A percentile compares a stretch with the other conserved stretches of the same genome.
phyloP scores from a whole-genome alignment of 2,329 filamentous ascomycete species.

The Monascus ruber region DNA sequence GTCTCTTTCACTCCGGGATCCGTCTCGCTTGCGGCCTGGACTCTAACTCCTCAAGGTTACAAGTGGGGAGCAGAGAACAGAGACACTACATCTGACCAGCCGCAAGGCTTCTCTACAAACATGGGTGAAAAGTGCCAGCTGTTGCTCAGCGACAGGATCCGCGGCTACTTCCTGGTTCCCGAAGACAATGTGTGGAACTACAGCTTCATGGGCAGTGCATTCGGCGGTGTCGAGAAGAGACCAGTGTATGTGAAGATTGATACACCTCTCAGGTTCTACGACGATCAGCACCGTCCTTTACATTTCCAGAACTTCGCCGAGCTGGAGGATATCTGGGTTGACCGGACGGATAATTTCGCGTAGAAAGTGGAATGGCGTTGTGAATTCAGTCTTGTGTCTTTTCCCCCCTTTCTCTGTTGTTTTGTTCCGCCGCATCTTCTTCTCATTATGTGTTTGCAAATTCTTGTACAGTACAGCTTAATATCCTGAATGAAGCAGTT shows the following conservation, averaged over 20 bases:
- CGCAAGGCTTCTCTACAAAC: constrained; percentile 78
- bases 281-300: constrained; percentile 77
- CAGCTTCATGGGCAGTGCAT: constrained; percentile 89
- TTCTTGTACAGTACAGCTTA: too few species aligned
- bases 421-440: too few species aligned
- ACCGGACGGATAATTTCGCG: constrained; percentile 85
- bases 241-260: constrained; percentile 86
- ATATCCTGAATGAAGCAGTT: too few species aligned
- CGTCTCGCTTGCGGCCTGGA: constrained; percentile 88
- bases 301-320: constrained; percentile 98
- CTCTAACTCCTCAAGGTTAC: constrained; percentile 80
- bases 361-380: constrained; percentile 33
- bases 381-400: too few species aligned
- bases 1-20: constrained; percentile 95
- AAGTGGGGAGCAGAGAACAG: constrained; percentile 97
- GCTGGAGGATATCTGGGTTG: constrained; percentile 92
- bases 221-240: constrained; percentile 82
- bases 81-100: constrained; percentile 83
- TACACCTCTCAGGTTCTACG: constrained; percentile 82
- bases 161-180: constrained; percentile 91
- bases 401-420: too few species aligned
- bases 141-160: constrained; percentile 81
- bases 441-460: too few species aligned
- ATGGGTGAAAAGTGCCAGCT: constrained; percentile 96
- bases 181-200: constrained; percentile 92